Evolutionary conservation across 352 stramenopile species (phyloP).

Genomic region (Pythium oligandrum): DNA sequence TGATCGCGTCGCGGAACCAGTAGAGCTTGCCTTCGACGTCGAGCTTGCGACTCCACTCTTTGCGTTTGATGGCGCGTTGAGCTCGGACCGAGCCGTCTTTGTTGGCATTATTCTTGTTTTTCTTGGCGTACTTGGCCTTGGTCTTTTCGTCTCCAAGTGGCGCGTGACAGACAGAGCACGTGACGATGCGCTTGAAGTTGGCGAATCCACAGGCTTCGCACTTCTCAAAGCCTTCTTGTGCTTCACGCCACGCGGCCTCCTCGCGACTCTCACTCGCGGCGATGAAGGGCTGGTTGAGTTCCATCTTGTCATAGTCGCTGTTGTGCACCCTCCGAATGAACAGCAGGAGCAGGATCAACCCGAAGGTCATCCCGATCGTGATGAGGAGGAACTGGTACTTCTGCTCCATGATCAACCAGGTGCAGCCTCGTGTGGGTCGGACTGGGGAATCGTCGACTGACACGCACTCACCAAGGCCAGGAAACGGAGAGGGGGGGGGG

Average conservation of each 20-base stretch:
- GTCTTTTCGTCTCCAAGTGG: slow-evolving; percentile 5
- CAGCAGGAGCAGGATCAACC: too few species aligned
- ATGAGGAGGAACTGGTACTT: too few species aligned
- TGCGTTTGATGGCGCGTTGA: slow-evolving; percentile 1
- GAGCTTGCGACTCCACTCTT: slow-evolving; percentile 18
- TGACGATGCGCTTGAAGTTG: slow-evolving; percentile 8
- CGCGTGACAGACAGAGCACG: slow-evolving; percentile 8
- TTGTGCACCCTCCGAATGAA: too few species aligned
- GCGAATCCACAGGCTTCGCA: slow-evolving; percentile 7
- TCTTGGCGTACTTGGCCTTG: slow-evolving; percentile 7
- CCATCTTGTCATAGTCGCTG: slow-evolving; percentile 12
- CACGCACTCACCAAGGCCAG: too few species aligned
- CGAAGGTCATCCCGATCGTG: too few species aligned
- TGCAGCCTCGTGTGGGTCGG: too few species aligned
- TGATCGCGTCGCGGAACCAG: slow-evolving; percentile 13
- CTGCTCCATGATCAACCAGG: too few species aligned
- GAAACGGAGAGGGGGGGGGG: too few species aligned
- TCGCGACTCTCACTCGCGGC: background rate
- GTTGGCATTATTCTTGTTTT: slow-evolving; percentile 3
- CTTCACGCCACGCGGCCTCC: slow-evolving; percentile 2
- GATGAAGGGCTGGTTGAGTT: slow-evolving; percentile 8
- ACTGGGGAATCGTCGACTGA: too few species aligned
- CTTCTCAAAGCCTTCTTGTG: background rate
- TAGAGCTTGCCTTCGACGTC: slow-evolving; percentile 18
- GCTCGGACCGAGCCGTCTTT: background rate